Percentiles rank a stretch among this genome's conserved stretches.
Conservation (phyloP, 129 eudicot species). For the Flaveria brownii region DNA sequence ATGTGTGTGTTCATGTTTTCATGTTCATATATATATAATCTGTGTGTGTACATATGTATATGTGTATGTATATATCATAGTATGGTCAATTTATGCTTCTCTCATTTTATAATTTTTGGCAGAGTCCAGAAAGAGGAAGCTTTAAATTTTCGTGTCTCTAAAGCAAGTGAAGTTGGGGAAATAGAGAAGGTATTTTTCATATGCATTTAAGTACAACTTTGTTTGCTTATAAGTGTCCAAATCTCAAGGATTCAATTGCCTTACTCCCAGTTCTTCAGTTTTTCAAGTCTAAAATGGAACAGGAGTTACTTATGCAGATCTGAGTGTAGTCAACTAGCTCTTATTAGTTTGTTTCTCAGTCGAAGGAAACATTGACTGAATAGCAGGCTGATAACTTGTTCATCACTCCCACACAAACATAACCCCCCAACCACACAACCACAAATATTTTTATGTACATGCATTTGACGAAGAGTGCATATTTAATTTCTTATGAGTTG, state of each 20-base stretch:
- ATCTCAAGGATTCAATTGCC: neutral
- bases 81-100: neutral
- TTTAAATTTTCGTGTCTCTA: slow-evolving; percentile 73
- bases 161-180: slow-evolving; percentile 85
- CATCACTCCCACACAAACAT: too few species aligned
- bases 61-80: neutral
- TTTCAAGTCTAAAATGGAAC: neutral
- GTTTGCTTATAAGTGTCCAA: neutral
- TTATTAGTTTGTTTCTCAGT: neutral
- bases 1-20: neutral
- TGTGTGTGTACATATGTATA: too few species aligned
- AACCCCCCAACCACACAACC: too few species aligned
- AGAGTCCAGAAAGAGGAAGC: slow-evolving; percentile 95
- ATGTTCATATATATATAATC: too few species aligned
- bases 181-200: slow-evolving; percentile 74
- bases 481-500: neutral
- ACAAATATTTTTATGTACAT: neutral
- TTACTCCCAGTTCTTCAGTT: neutral
- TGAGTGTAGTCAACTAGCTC: neutral
- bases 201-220: neutral
- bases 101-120: slow-evolving; percentile 26
- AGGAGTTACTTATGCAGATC: neutral
- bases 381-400: neutral
- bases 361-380: neutral
- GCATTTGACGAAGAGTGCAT: neutral